Evolutionary conservation across 192 early-diverging fungal species (phyloP).

Genomic region (Coemansia sp.): DNA sequence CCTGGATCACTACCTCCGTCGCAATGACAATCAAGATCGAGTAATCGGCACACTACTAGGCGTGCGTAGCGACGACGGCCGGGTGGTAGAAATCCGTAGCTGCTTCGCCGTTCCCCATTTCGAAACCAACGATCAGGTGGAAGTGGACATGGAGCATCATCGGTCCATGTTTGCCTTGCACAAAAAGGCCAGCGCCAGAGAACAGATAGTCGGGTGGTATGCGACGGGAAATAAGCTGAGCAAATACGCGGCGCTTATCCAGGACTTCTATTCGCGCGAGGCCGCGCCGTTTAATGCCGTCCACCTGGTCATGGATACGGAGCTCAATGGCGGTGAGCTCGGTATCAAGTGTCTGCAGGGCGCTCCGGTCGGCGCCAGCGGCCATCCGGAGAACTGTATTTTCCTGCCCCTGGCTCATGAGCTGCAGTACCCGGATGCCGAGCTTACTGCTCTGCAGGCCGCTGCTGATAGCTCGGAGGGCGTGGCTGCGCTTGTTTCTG

Average conservation of each 20-base stretch:
- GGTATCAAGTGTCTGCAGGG: constrained; percentile 71
- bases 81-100: constrained; percentile 83
- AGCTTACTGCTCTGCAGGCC: constrained; percentile 66
- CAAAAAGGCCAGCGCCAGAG: constrained; percentile 82
- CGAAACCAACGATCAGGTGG: constrained; percentile 74
- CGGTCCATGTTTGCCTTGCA: constrained; percentile 82
- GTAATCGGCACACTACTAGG: constrained; percentile 93
- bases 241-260: constrained; percentile 69
- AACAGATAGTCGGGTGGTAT: constrained; percentile 95
- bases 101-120: constrained; percentile 81
- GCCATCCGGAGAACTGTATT: constrained; percentile 77
- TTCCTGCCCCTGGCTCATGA: constrained; percentile 86
- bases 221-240: constrained; percentile 66
- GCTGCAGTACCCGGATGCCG: constrained; percentile 87
- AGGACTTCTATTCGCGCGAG: constrained; percentile 79
- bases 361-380: constrained; percentile 69
- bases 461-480: constrained; percentile 45
- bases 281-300: constrained; percentile 69
- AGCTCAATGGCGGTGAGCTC: constrained; percentile 65
- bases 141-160: constrained; percentile 89
- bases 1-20: constrained; percentile 87
- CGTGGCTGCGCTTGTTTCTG: constrained; percentile 64
- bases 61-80: constrained; percentile 80
- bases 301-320: constrained; percentile 85
- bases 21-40: constrained; percentile 74